Evolutionary conservation across 1,139 yeast species (phyloP).

Genomic region (Magnusiomyces magnusii): DNA sequence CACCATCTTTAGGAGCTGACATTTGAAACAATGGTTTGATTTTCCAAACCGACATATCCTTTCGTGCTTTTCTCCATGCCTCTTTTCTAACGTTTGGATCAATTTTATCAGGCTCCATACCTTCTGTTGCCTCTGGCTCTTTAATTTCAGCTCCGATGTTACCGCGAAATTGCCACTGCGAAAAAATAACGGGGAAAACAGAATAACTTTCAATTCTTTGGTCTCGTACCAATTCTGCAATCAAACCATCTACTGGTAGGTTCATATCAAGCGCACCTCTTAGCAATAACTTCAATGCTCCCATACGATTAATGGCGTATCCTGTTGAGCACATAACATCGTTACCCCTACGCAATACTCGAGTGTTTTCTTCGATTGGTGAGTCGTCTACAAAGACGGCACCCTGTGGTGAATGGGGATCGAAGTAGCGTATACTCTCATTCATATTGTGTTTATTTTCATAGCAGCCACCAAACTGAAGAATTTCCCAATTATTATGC

Average conservation of each 20-base stretch:
- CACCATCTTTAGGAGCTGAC: neutral
- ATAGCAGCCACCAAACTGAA: constrained; percentile 10
- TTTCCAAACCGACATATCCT: constrained; percentile 5
- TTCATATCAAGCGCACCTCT: constrained; percentile 3
- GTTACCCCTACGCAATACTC: neutral
- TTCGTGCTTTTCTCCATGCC: neutral
- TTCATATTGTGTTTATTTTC: neutral
- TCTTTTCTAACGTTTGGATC: neutral
- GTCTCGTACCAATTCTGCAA: neutral
- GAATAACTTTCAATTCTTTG: neutral
- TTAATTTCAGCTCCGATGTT: neutral
- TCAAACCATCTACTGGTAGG: neutral
- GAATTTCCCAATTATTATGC: constrained; percentile 10
- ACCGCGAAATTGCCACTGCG: constrained; percentile 5
- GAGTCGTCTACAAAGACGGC: neutral
- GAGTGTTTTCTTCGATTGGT: neutral
- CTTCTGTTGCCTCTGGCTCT: neutral
- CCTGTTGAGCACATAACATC: constrained; percentile 6
- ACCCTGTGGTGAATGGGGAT: neutral
- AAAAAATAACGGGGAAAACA: neutral
- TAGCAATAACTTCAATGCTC: constrained; percentile 5
- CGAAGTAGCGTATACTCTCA: neutral
- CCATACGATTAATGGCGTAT: constrained; percentile 6
- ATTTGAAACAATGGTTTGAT: neutral
- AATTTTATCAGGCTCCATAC: neutral